phyloP scores from a whole-genome alignment of 164 flowering plant species.

The Echeveria elegans region DNA sequence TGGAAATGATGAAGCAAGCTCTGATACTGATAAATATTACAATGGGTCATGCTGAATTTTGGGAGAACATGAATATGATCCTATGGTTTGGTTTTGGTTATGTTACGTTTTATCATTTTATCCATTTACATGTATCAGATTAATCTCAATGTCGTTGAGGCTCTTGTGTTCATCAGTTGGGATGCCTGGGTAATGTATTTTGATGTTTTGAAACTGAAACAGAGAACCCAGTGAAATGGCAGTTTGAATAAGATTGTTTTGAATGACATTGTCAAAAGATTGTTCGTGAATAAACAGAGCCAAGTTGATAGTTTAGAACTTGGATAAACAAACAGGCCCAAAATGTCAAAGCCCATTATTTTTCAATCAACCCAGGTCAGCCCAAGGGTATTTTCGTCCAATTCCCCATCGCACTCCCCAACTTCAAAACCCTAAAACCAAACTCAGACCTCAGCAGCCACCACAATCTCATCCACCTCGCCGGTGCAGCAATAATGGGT shows the following conservation, averaged over 20 bases:
- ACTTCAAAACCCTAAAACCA: background rate
- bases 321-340: background rate
- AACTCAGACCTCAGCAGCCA: background rate
- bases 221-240: too few relatives aligned
- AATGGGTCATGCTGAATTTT: background rate
- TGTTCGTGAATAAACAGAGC: background rate
- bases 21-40: conserved; percentile 2
- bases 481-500: background rate
- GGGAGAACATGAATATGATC: background rate
- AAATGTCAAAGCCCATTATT: background rate
- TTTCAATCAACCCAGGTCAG: background rate
- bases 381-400: background rate
- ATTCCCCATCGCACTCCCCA: background rate
- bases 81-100: background rate
- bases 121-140: background rate
- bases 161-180: too few relatives aligned
- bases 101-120: too few relatives aligned
- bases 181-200: too few relatives aligned
- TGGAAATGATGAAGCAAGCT: background rate
- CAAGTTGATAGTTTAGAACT: too few relatives aligned
- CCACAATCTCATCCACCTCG: background rate
- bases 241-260: too few relatives aligned
- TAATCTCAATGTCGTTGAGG: too few relatives aligned
- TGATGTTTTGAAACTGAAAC: too few relatives aligned
- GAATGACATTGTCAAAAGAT: too few relatives aligned